Evolutionary conservation across 1,284 basidiomycete species (phyloP), one percentile per base, ranked within the genome.

Genomic region (Coriolopsis trogii): DNA sequence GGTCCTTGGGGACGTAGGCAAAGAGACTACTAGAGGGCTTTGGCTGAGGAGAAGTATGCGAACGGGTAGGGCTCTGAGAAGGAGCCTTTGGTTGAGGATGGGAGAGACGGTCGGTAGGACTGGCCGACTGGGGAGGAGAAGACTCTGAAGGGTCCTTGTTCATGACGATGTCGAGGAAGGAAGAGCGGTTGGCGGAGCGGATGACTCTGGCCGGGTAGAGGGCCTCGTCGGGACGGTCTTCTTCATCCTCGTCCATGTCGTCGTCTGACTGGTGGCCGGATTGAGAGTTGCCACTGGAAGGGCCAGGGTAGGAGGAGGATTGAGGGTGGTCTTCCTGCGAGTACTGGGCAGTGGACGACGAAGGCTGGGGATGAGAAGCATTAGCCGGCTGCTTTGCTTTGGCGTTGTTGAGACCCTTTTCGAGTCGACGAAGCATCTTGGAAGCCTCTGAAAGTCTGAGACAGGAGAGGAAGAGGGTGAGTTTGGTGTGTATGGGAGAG

Each of bases 391-490:
- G 80, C 67, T 89, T 89, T 63, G 85, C 76, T 66, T 90, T 90
- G 31, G 87, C 85, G 43, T 72, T 84, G 67, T 85, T 88, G 59
- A 90, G 77, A 38, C 87, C 88, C 66, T 91, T 91, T 73, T 92
- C 89, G 40, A 92, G 76, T 40, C 88, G 82, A 51, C 89, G 82
- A 47, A 92, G 82, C 87, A 91, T 89, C 68, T 91, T 91, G 41
- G 89, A 91, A 34, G 88, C 88, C 66, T 92, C 90, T 33, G 89
- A 91, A 25, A 92, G 74, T 70, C 90, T 91, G 61, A 8, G 23
- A 41, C 49, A 56, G 29, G 29, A 56, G 53, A 49, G 50, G 33
- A 41, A 42, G 41, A n/a, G 28, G 37, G 31, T 46, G 37, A 33
- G 39, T 39, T 57, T 46, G 13, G 36, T 44, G 41, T 8, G 34